A percentile compares a stretch with the other conserved stretches of the same genome.
Conservation (phyloP, 192 early-diverging fungal genomes). For the Podila horticola region DNA sequence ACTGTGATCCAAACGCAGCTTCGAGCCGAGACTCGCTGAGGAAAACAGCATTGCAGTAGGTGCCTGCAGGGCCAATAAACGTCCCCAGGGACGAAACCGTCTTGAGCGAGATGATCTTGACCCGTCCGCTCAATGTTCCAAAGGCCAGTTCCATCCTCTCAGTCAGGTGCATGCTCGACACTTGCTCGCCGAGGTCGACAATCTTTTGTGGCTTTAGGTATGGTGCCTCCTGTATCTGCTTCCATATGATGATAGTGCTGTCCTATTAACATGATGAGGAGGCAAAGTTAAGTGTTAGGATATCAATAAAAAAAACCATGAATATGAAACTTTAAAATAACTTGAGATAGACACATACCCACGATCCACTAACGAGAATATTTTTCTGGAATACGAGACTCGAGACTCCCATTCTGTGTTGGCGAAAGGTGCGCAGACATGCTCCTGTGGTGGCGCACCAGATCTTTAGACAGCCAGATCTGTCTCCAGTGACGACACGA, state of each 20-base stretch:
- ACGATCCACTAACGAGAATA: slow-evolving; percentile 39
- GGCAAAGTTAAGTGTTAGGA: neutral
- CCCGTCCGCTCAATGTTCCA: slow-evolving; percentile 27
- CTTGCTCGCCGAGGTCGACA: slow-evolving; percentile 39
- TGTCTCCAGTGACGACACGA: slow-evolving; percentile 36
- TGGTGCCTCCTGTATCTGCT: slow-evolving; percentile 17
- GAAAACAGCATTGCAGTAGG: slow-evolving; percentile 26
- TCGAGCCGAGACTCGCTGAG: slow-evolving; percentile 23
- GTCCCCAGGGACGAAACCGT: slow-evolving; percentile 19
- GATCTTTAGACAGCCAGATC: slow-evolving; percentile 16
- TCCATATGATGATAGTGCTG: slow-evolving; percentile 32
- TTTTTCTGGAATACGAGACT: slow-evolving; percentile 16
- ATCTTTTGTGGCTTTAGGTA: slow-evolving; percentile 35
- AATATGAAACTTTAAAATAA: neutral
- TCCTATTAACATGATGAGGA: slow-evolving; percentile 14
- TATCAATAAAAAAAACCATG: neutral
- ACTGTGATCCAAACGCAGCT: slow-evolving; percentile 31
- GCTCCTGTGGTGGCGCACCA: slow-evolving; percentile 38
- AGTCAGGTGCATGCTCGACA: slow-evolving; percentile 37
- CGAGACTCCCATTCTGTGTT: slow-evolving; percentile 39
- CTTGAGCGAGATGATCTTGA: slow-evolving; percentile 39
- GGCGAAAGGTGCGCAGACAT: slow-evolving; percentile 16
- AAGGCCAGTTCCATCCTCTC: slow-evolving; percentile 23
- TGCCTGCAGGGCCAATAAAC: slow-evolving; percentile 11
- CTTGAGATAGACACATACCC: slow-evolving; percentile 16